Percentiles rank a stretch among this genome's conserved stretches.
These are phyloP conservation scores for Fistulinella cinereoalba DNA, from an alignment of 1,284 basidiomycete genomes.

Conservation along the genomic window DNA sequence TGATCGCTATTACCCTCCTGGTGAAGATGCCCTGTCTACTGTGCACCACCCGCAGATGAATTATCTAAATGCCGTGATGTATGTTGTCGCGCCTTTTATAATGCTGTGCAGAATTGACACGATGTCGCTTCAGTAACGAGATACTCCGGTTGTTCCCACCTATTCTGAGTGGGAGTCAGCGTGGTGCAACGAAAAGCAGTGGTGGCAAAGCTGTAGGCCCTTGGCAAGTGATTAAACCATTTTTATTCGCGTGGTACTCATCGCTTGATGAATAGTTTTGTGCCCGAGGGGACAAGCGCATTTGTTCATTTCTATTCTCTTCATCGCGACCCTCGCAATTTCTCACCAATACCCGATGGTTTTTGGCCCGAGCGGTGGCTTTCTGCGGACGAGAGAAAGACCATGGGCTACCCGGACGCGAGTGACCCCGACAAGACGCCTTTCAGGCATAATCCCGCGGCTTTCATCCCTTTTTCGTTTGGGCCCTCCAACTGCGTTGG, in stretches of 20 bases:
- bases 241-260: conserved; percentile 16
- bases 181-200: conserved; percentile 41
- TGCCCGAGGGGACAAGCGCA: conserved; percentile 49
- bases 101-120: conserved; percentile 7
- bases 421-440: conserved; percentile 24
- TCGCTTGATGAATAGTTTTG: conserved; percentile 38
- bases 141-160: conserved; percentile 53
- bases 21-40: conserved; percentile 37
- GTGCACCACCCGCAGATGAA: conserved; percentile 38
- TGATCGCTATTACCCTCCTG: conserved; percentile 42
- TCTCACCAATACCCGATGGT: conserved; percentile 38
- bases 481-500: conserved; percentile 36
- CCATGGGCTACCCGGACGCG: conserved; percentile 26
- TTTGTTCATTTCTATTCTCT: conserved; percentile 47
- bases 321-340: conserved; percentile 41
- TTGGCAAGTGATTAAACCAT: conserved; percentile 26
- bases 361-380: conserved; percentile 48
- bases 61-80: conserved; percentile 55
- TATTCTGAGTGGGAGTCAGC: conserved; percentile 49
- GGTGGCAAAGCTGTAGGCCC: conserved; percentile 36
- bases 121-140: conserved; percentile 48
- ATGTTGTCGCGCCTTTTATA: conserved; percentile 20
- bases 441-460: conserved; percentile 30
- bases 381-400: conserved; percentile 29
- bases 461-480: conserved; percentile 36